Base-by-base conservation (phyloP, 2,329 filamentous ascomycete species). In the Elsinoe fawcettii region DNA sequence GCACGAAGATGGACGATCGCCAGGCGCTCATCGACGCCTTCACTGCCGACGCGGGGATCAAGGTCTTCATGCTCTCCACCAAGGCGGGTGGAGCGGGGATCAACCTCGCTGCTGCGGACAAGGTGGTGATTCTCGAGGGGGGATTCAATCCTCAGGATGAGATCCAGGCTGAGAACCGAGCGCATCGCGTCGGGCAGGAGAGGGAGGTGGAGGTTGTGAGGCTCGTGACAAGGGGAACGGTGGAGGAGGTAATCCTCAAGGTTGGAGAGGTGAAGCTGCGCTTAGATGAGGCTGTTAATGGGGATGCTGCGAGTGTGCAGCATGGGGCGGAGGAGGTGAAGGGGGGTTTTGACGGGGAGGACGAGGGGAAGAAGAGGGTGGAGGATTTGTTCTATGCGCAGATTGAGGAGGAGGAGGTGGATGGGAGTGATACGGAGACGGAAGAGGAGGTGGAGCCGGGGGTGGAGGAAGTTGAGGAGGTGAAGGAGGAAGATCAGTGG, bases 91-190 rank as follows among this genome's bases (percentile, higher is more conserved):
- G 93, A n/a, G 93, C 92, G 0, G 93, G 93, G 39, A 95, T 99
- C 75, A 99, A 99, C 71, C 75, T 99, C 56, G 93, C 92, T 6
- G 88, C 87, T 34, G 93, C 93, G 3, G 97, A 97, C 76, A 97
- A 96, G 73, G 92, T 99, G 64, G 83, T 99, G 71, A 93, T 99
- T 66, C 96, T 97, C 69, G 93, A 99, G 71, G 87, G 88, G 62
- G 89, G 86, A n/a, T 96, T 96, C 74, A 99, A 99, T 65, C 93
- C 93, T 0, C 93, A 99, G 69, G 92, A 97, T 64, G 93, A 99
- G 68, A 85, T 96, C n/a, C 93, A 99, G 70, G 93, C 93, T 0
- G 93, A 97, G 76, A 97, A 99, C 70, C 85, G 93, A 16, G 93
- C 93, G 0, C 93, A 99, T 73, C 86, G 93, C 12, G 88, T 99